These are phyloP conservation scores for Kondoa subrosea DNA, from an alignment of 768 basidiomycete genomes.

Conservation along the genomic window DNA sequence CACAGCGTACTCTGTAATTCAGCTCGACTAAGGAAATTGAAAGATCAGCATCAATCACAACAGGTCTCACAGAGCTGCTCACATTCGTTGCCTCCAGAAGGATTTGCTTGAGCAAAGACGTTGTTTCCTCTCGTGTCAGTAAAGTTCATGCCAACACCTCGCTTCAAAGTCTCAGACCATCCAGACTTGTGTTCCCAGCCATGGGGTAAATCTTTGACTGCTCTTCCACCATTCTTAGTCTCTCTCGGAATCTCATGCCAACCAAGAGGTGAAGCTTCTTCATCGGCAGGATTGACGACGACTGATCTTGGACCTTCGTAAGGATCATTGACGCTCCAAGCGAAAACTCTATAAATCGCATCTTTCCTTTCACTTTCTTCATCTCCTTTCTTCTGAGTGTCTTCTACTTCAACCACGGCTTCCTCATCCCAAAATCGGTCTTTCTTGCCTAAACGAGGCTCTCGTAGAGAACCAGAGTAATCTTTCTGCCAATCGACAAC, in stretches of 20 bases:
- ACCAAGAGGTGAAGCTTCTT: slow-evolving; percentile 63
- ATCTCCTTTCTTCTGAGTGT: slow-evolving; percentile 30
- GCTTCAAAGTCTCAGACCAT: slow-evolving; percentile 6
- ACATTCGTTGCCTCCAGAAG: slow-evolving; percentile 54
- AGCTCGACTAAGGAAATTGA: no score
- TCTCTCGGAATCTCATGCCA: slow-evolving; percentile 72
- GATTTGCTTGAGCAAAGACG: slow-evolving; percentile 88
- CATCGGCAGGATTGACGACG: slow-evolving; percentile 36
- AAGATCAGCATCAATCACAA: no score
- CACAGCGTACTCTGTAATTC: slow-evolving; percentile 49
- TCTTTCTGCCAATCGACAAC: slow-evolving; percentile 72
- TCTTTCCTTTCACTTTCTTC: slow-evolving; percentile 14
- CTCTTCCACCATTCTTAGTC: slow-evolving; percentile 42
- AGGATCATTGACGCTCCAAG: slow-evolving; percentile 31
- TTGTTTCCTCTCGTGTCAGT: slow-evolving; percentile 34
- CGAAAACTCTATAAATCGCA: slow-evolving; percentile 31
- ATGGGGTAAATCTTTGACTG: not conserved
- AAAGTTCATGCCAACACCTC: slow-evolving; percentile 27
- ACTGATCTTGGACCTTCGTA: slow-evolving; percentile 20
- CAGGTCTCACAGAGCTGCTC: no score
- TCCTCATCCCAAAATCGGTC: not conserved
- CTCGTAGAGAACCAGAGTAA: slow-evolving; percentile 20
- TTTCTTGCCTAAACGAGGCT: not conserved
- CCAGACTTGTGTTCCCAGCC: not conserved
- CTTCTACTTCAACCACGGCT: not conserved